Percentiles rank a stretch among this genome's conserved stretches.
phyloP scores from a whole-genome alignment of 768 basidiomycete species.

The Naganishia onofrii region DNA sequence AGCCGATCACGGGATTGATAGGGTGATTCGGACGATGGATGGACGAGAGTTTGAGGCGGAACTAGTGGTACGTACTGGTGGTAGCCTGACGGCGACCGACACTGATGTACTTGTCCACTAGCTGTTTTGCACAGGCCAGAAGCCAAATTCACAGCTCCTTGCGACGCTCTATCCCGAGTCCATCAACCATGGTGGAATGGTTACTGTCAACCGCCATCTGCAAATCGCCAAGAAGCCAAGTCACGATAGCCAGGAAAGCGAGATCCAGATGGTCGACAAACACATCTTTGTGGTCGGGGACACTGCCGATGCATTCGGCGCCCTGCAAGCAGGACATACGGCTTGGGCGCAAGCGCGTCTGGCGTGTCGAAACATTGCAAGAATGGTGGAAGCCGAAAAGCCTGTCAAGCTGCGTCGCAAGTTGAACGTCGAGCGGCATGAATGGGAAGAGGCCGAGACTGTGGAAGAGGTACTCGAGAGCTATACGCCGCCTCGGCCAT shows the following conservation, averaged over 20 bases:
- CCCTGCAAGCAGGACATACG: slow-evolving; percentile 52
- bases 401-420: slow-evolving; percentile 25
- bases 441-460: slow-evolving; percentile 12
- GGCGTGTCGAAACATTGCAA: slow-evolving; percentile 48
- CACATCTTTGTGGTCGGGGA: slow-evolving; percentile 50
- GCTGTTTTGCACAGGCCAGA: slow-evolving; percentile 52
- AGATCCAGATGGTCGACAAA: slow-evolving; percentile 12
- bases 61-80: slow-evolving; percentile 36
- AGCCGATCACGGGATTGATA: slow-evolving; percentile 33
- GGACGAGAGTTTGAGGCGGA: slow-evolving; percentile 48
- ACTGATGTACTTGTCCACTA: background rate
- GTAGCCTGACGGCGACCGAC: too few relatives aligned
- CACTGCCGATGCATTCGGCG: slow-evolving; percentile 45
- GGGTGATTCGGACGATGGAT: slow-evolving; percentile 39
- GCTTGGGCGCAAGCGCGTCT: slow-evolving; percentile 50
- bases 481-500: slow-evolving; percentile 19
- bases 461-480: slow-evolving; percentile 9
- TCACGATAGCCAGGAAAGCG: background rate
- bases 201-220: slow-evolving; percentile 37
- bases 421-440: slow-evolving; percentile 28
- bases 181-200: slow-evolving; percentile 41
- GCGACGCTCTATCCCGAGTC: slow-evolving; percentile 40
- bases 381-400: slow-evolving; percentile 28
- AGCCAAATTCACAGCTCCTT: slow-evolving; percentile 44
- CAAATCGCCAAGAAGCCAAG: slow-evolving; percentile 17